Base-by-base conservation (phyloP, 2,329 filamentous ascomycete genomes). In the Blastomyces emzantsi region DNA sequence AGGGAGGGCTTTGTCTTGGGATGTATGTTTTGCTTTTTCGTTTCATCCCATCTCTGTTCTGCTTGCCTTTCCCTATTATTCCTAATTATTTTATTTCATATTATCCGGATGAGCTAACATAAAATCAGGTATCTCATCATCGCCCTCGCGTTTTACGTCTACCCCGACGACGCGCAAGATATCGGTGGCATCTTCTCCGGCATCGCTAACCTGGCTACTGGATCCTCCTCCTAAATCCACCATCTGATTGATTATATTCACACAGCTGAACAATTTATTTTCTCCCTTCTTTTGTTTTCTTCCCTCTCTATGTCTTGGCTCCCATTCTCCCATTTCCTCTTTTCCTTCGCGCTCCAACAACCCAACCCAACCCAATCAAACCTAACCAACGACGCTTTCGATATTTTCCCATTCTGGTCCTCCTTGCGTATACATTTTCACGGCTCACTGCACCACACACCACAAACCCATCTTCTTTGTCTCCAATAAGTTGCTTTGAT, bases 1-100 rank as follows among this genome's bases (percentile, higher is more conserved):
- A 93, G 74, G 90, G 90, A 55, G 88, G 88, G 58, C 89, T 93
- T 85, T 82, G 86, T 63, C 68, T 83, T 66, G 81, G 81, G 71
- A 79, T 82, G 80, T 82, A 77, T 65, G 76, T 79, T 60, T 33
- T 30, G 43, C 60, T 28, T 39, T 39, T n/a, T 52, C n/a, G 52
- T 61, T 52, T n/a, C 41, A 17, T n/a, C 51, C 43, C 59, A 17
- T 64, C n/a, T 19, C 11, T 36, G 36, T 55, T 54, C 17, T 54
- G 25, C 17, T 28, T 54, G 19, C 36, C n/a, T 2, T 36, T 55
- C 15, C 6, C 3, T 55, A n/a, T 36, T 36, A n/a, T 33, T 33
- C 19, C 15, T 55, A 17, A 28, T 17, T 33, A 36, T 36, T 54
- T 33, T 54, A 30, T 17, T 25, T 13, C 25, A 15, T 52, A 36